Evolutionary conservation across 257 asterid species (phyloP).

Genomic region (Cynanchum wilfordii): DNA sequence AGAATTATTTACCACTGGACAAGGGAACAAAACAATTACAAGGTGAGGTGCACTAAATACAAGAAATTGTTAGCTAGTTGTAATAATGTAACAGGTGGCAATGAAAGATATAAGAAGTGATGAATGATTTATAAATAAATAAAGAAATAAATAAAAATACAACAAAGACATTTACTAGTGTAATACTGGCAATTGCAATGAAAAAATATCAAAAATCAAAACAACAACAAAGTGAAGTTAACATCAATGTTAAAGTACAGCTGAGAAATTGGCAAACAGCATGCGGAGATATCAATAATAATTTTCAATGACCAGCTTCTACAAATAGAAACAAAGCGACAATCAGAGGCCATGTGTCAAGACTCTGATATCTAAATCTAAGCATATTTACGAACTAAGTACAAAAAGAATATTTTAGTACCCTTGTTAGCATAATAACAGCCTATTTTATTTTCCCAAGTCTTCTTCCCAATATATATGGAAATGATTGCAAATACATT

Average conservation of each 20-base stretch:
- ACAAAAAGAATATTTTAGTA: neutral
- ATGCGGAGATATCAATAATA: neutral
- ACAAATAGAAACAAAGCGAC: neutral
- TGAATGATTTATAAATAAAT: neutral
- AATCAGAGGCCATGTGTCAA: neutral
- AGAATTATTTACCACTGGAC: neutral
- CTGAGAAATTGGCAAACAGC: neutral
- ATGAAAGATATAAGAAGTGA: neutral
- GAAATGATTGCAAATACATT: neutral
- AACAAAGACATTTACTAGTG: neutral
- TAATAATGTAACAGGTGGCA: neutral
- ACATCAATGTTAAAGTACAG: neutral
- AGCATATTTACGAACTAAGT: neutral
- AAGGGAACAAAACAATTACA: neutral
- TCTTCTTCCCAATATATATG: neutral
- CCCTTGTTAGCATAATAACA: neutral
- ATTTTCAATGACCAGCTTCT: neutral
- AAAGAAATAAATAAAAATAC: neutral
- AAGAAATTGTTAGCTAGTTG: neutral
- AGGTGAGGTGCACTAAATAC: neutral
- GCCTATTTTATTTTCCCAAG: neutral
- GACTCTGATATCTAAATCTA: neutral
- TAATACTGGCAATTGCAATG: neutral
- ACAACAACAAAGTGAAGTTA: neutral
- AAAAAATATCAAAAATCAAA: neutral